Evolutionary conservation across 116 monocot genomes (phyloP).

Genomic region (Posidonia oceanica): DNA sequence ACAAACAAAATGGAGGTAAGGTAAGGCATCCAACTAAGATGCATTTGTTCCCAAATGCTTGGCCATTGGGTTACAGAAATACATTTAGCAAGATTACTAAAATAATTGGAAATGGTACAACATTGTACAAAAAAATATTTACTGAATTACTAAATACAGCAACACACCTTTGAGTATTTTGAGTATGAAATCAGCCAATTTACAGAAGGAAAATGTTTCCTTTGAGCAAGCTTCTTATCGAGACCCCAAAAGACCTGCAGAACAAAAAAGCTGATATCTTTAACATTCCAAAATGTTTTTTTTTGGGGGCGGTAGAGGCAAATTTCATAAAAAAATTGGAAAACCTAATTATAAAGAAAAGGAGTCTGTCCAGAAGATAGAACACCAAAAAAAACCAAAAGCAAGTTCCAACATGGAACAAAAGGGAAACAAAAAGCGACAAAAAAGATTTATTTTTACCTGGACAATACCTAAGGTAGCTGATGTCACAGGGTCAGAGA

Average conservation of each 20-base stretch:
- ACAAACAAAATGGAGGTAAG: background rate
- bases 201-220: constrained; percentile 98
- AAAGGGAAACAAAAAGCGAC: too few species aligned
- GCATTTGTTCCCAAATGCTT: background rate
- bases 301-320: too few species aligned
- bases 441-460: constrained; percentile 25
- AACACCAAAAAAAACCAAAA: too few species aligned
- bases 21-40: background rate
- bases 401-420: too few species aligned
- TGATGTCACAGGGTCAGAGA: constrained; percentile 99
- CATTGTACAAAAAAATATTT: too few species aligned
- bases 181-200: constrained; percentile 99
- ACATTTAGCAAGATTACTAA: background rate
- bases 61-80: background rate
- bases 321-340: too few species aligned
- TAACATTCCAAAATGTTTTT: background rate
- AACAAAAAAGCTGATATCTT: background rate
- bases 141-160: background rate
- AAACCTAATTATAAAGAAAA: too few species aligned
- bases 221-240: constrained; percentile 99
- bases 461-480: constrained; percentile 99
- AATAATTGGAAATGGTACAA: too few species aligned
- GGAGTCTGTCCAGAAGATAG: too few species aligned
- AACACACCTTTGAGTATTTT: constrained; percentile 78
- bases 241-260: constrained; percentile 96